These are phyloP conservation scores for Fusarium fracticaudum DNA, from an alignment of 2,329 filamentous ascomycete genomes.

Conservation along the genomic window DNA sequence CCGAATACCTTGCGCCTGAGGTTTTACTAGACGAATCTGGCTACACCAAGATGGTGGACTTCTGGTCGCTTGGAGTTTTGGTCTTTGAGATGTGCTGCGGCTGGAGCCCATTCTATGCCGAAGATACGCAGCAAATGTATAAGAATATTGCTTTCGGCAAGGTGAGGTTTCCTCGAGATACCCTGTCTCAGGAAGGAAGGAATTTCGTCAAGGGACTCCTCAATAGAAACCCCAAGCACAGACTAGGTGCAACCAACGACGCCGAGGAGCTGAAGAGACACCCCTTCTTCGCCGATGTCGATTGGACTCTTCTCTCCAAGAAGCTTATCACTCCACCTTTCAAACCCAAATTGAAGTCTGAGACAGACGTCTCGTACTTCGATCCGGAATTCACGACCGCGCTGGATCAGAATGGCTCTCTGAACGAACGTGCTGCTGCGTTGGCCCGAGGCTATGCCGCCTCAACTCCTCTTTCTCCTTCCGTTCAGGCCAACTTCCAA, in stretches of 20 bases:
- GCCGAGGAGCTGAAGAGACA: conserved; percentile 95
- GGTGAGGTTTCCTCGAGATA: conserved; percentile 94
- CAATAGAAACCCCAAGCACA: conserved; percentile 96
- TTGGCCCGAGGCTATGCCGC: conserved; percentile 86
- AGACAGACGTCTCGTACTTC: conserved; percentile 97
- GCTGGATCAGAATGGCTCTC: conserved; percentile 82
- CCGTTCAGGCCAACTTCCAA: conserved; percentile 97
- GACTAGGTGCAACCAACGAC: conserved; percentile 89
- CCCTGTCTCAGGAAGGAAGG: conserved; percentile 90
- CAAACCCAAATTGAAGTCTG: conserved; percentile 95
- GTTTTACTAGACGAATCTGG: conserved; percentile 95
- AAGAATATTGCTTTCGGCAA: conserved; percentile 99
- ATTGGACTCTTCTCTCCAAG: conserved; percentile 88
- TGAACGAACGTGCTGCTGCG: conserved; percentile 90
- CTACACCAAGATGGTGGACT: conserved; percentile 99
- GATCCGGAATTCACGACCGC: conserved; percentile 98
- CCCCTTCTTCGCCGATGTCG: conserved; percentile 92
- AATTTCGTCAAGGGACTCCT: conserved; percentile 98
- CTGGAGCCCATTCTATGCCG: conserved; percentile 98
- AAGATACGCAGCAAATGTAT: conserved; percentile 99
- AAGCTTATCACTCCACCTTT: conserved; percentile 96
- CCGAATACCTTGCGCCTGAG: conserved; percentile 95
- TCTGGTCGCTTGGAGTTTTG: conserved; percentile 96
- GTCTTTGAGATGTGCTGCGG: conserved; percentile 99
- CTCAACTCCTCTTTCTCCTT: conserved; percentile 91